Conservation (phyloP, 1,284 basidiomycete species). For the Xerocomus cyaneibrunnescens region DNA sequence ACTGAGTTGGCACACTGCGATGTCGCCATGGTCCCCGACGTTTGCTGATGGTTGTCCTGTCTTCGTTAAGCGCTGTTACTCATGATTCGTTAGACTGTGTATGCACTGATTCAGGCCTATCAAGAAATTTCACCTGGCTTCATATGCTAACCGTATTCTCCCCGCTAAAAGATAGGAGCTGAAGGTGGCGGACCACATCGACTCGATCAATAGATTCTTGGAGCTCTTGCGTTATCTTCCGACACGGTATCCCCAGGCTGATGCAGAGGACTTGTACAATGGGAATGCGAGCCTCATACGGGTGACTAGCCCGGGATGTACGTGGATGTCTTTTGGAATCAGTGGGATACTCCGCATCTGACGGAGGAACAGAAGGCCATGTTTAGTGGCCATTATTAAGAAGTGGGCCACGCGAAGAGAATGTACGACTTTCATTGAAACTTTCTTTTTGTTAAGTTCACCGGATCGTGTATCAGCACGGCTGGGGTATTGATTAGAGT, state of each 20-base stretch:
- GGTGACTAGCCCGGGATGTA: not conserved
- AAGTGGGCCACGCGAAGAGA: constrained; percentile 44
- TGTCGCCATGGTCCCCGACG: too few relatives aligned
- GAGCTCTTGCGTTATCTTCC: constrained; percentile 54
- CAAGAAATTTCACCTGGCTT: too few relatives aligned
- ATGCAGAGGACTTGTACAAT: constrained; percentile 69
- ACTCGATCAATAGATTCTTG: constrained; percentile 56
- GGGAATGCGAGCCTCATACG: constrained; percentile 59
- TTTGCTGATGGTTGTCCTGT: too few relatives aligned
- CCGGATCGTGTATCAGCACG: too few relatives aligned
- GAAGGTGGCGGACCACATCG: constrained; percentile 33
- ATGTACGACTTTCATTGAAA: too few relatives aligned
- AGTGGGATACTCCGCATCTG: constrained; percentile 49
- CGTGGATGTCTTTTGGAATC: not conserved
- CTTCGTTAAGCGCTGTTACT: too few relatives aligned
- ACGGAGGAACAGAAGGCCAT: constrained; percentile 59
- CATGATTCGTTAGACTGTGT: too few relatives aligned
- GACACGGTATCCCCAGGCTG: constrained; percentile 45
- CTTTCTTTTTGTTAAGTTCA: too few relatives aligned
- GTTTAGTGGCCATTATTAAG: constrained; percentile 65
- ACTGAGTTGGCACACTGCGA: too few relatives aligned
- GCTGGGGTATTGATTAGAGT: too few relatives aligned
- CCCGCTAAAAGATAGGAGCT: constrained; percentile 32
- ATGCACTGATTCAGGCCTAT: too few relatives aligned
- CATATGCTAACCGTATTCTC: not conserved